These are phyloP conservation scores for Ustilago esculenta DNA, from an alignment of 1,284 basidiomycete species.

Conservation along the genomic window DNA sequence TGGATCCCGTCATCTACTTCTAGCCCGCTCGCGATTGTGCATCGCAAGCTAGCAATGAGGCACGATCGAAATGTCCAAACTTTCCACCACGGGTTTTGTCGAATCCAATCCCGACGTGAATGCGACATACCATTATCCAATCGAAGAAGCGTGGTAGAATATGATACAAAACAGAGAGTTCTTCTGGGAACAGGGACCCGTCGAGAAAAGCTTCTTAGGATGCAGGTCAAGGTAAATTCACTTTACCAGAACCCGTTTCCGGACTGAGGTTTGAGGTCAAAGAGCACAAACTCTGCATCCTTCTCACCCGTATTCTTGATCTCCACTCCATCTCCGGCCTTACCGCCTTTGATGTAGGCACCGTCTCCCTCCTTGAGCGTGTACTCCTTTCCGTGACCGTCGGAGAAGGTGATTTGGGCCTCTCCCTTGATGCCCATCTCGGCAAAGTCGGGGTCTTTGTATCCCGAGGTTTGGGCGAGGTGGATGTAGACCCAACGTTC, in stretches of 20 bases:
- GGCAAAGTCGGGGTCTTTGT: slow-evolving; percentile 63
- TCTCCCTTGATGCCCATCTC: slow-evolving; percentile 57
- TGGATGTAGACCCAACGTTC: slow-evolving; percentile 58
- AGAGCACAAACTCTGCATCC: slow-evolving; percentile 46
- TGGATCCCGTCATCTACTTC: slow-evolving; percentile 44
- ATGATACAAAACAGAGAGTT: too few species aligned
- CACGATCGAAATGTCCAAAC: neutral
- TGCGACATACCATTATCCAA: too few species aligned
- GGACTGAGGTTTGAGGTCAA: slow-evolving; percentile 21
- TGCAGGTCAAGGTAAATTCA: too few species aligned
- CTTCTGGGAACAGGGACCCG: too few species aligned
- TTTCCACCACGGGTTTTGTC: too few species aligned
- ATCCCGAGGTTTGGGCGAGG: slow-evolving; percentile 49
- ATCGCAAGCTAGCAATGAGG: too few species aligned
- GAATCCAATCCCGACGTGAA: too few species aligned
- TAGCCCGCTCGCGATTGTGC: too few species aligned
- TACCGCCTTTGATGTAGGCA: slow-evolving; percentile 42
- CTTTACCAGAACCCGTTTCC: neutral
- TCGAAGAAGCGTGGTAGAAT: too few species aligned
- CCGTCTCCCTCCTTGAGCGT: slow-evolving; percentile 66
- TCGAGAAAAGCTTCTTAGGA: too few species aligned
- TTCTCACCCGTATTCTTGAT: slow-evolving; percentile 18
- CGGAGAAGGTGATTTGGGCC: slow-evolving; percentile 70
- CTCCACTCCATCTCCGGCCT: slow-evolving; percentile 25
- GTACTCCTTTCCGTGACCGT: slow-evolving; percentile 68